phyloP scores from a whole-genome alignment of 202 grass and related monocot genomes.

The Miscanthus sacchariflorus region DNA sequence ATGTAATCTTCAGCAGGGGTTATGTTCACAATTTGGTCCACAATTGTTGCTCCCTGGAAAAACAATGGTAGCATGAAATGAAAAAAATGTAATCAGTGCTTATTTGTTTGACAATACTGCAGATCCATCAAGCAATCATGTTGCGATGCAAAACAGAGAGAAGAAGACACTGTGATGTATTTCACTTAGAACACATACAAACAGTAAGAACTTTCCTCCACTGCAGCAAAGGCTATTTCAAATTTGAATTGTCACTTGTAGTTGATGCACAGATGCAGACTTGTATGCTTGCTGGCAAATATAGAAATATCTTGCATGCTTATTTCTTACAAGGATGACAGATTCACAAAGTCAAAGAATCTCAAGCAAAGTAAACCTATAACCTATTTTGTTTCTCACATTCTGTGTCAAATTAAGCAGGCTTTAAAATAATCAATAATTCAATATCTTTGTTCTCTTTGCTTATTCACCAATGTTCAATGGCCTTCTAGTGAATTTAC shows the following conservation, averaged over 20 bases:
- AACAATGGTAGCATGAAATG: constrained; percentile 9
- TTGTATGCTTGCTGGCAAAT: constrained; percentile 8
- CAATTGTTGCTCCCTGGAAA: constrained; percentile 93
- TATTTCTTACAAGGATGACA: constrained; percentile 35
- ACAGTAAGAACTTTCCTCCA: neutral
- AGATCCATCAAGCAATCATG: constrained; percentile 3
- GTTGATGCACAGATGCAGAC: constrained; percentile 2
- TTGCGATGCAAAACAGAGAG: constrained; percentile 3
- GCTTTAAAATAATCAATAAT: constrained; percentile 39
- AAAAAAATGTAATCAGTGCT: neutral
- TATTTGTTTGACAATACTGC: neutral
- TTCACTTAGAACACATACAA: constrained; percentile 17
- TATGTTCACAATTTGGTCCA: constrained; percentile 88
- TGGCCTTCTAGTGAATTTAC: neutral
- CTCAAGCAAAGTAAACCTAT: neutral
- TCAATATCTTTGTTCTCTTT: constrained; percentile 23
- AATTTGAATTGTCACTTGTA: neutral
- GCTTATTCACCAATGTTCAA: constrained; percentile 28
- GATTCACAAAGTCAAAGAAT: constrained; percentile 38
- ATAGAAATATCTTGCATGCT: constrained; percentile 21
- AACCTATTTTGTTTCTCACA: constrained; percentile 14
- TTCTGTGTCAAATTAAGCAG: constrained; percentile 21
- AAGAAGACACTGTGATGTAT: neutral
- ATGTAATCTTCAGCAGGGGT: constrained; percentile 87
- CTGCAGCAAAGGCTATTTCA: constrained; percentile 16